Percentiles rank a stretch among this genome's conserved stretches.
Conservation (phyloP, 352 stramenopile species). For the Phytophthora kernoviae region DNA sequence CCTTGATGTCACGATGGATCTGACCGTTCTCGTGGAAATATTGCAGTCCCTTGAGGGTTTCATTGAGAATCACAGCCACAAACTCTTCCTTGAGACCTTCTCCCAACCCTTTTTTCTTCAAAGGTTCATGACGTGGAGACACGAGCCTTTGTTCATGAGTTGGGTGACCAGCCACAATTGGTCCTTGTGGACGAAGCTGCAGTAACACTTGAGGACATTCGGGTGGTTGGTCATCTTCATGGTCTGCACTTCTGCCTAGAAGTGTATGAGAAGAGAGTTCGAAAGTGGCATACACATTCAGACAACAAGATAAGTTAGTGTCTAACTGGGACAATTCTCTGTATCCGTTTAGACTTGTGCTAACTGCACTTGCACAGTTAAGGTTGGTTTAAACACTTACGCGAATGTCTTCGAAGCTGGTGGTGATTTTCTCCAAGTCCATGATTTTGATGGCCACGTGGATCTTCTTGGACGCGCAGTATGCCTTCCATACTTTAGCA, state of each 20-base stretch:
- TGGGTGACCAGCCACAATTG: slow-evolving; percentile 99
- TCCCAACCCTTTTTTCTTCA: slow-evolving; percentile 90
- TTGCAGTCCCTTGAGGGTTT: slow-evolving; percentile 96
- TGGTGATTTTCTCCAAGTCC: slow-evolving; percentile 99
- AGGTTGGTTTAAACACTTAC: slow-evolving; percentile 32
- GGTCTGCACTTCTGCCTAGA: slow-evolving; percentile 94
- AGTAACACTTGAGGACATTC: slow-evolving; percentile 98
- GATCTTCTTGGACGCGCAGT: slow-evolving; percentile 86
- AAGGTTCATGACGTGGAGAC: slow-evolving; percentile 96
- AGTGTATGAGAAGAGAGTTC: not conserved
- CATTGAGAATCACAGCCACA: slow-evolving; percentile 97
- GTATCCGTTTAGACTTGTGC: not conserved
- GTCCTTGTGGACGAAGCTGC: slow-evolving; percentile 96
- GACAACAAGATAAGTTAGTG: not conserved
- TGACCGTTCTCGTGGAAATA: slow-evolving; percentile 99
- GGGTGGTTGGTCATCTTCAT: slow-evolving; percentile 99
- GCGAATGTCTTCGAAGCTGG: slow-evolving; percentile 92
- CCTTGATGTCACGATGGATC: slow-evolving; percentile 99
- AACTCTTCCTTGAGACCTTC: slow-evolving; percentile 94
- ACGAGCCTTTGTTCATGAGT: slow-evolving; percentile 99
- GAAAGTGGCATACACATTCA: not conserved
- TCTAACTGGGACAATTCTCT: not conserved
- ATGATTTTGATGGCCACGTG: slow-evolving; percentile 99
- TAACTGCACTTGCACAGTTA: not conserved
- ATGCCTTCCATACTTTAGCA: slow-evolving; percentile 97